These are phyloP conservation scores for Pseudogymnoascus sp. DNA, from an alignment of 2,329 filamentous ascomycete species.

Conservation along the genomic window DNA sequence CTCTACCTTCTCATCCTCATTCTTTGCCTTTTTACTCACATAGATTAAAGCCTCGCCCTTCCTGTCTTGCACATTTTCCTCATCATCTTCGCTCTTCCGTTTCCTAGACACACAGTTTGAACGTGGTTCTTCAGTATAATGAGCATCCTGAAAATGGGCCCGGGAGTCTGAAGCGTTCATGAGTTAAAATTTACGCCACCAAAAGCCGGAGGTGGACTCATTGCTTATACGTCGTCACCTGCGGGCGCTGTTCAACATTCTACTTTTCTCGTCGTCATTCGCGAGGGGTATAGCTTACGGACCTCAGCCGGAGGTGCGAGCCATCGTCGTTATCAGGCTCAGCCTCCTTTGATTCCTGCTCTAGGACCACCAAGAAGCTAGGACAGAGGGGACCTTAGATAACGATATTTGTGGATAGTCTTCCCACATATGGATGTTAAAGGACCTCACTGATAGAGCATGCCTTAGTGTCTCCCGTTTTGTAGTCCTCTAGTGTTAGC, in stretches of 20 bases:
- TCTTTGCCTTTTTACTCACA: neutral
- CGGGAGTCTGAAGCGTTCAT: neutral
- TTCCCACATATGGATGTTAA: neutral
- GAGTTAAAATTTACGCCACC: too few species aligned
- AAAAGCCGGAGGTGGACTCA: too few species aligned
- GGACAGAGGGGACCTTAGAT: neutral
- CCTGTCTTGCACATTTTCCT: neutral
- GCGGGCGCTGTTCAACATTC: too few species aligned
- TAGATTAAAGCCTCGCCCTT: neutral
- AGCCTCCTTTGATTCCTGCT: neutral
- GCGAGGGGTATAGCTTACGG: neutral
- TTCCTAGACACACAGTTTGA: neutral
- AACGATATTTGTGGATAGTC: neutral
- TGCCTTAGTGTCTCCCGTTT: neutral
- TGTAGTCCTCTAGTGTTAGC: neutral
- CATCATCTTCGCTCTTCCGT: neutral
- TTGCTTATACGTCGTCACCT: too few species aligned
- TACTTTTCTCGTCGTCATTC: too few species aligned
- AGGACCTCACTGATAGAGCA: neutral
- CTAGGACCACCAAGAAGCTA: neutral
- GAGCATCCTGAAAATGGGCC: neutral
- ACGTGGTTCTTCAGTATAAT: neutral
- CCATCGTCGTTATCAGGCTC: neutral
- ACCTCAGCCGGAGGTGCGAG: neutral
- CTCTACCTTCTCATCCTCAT: too few species aligned